phyloP scores from a whole-genome alignment of 164 flowering plant genomes.

The Nymphaea colorata region DNA sequence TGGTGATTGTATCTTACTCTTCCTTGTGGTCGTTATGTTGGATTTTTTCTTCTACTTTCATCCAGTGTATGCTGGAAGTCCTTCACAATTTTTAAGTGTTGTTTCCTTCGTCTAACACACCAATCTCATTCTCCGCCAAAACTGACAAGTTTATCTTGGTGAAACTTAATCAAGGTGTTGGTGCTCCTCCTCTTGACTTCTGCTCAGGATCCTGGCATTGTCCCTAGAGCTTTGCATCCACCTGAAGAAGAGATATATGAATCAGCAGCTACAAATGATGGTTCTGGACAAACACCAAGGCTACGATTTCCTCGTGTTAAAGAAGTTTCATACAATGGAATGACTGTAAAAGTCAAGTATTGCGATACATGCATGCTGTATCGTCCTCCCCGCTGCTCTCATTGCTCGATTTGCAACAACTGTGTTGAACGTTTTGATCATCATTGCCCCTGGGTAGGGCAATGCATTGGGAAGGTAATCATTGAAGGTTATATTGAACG shows the following conservation, averaged over 20 bases:
- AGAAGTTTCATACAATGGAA: conserved; percentile 58
- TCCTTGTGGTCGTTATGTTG: too few species aligned
- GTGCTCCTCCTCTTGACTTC: conserved; percentile 67
- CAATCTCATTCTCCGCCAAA: neutral
- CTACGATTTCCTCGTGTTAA: conserved; percentile 65
- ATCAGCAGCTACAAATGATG: conserved; percentile 32
- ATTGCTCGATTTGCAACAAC: conserved; percentile 87
- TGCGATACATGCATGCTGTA: conserved; percentile 96
- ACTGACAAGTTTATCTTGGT: neutral
- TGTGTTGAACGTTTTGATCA: conserved; percentile 96
- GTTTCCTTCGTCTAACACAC: too few species aligned
- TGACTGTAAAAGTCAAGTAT: conserved; percentile 67
- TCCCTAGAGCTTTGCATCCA: conserved; percentile 82
- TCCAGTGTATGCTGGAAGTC: neutral
- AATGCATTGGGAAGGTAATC: conserved; percentile 83
- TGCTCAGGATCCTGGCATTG: conserved; percentile 76
- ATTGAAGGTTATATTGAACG: neutral
- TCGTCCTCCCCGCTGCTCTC: conserved; percentile 96
- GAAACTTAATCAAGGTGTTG: conserved; percentile 38
- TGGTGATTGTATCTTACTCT: too few species aligned
- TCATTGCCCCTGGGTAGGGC: conserved; percentile 99
- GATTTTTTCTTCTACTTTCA: neutral
- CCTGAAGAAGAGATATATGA: conserved; percentile 78
- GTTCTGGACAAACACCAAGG: conserved; percentile 65
- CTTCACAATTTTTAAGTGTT: neutral